Conservation (phyloP, 805 yeast species). For the Ogataea pini region DNA sequence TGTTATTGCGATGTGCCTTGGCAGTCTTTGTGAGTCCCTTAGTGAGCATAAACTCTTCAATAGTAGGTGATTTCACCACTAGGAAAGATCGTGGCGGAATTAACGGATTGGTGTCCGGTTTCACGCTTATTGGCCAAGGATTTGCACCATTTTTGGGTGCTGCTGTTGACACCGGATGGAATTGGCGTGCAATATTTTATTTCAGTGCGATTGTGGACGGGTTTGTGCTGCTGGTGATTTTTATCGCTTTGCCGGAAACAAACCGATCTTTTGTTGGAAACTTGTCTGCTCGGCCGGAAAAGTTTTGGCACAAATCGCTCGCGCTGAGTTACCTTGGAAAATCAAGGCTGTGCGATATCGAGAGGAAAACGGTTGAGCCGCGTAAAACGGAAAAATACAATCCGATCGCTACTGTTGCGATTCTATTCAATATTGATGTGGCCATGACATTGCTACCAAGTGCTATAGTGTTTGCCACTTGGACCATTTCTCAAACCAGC, state of each 20-base stretch:
- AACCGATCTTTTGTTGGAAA: slow-evolving; percentile 72
- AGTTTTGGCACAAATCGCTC: slow-evolving; percentile 45
- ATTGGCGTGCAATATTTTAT: slow-evolving; percentile 83
- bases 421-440: slow-evolving; percentile 33
- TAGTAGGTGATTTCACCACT: slow-evolving; percentile 72
- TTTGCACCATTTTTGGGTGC: slow-evolving; percentile 76
- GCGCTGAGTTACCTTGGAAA: slow-evolving; percentile 37
- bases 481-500: slow-evolving; percentile 71
- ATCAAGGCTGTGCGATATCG: slow-evolving; percentile 34
- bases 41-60: slow-evolving; percentile 67
- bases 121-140: slow-evolving; percentile 71
- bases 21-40: slow-evolving; percentile 79
- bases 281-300: slow-evolving; percentile 59
- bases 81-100: slow-evolving; percentile 67
- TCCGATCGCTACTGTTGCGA: slow-evolving; percentile 27
- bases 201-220: slow-evolving; percentile 70
- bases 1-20: slow-evolving; percentile 71
- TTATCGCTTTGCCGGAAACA: slow-evolving; percentile 69
- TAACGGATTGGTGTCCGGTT: slow-evolving; percentile 65
- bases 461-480: slow-evolving; percentile 63
- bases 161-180: slow-evolving; percentile 48
- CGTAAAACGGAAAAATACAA: slow-evolving; percentile 21
- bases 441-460: slow-evolving; percentile 53
- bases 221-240: slow-evolving; percentile 34
- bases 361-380: slow-evolving; percentile 26